These are phyloP conservation scores for Epichloe gansuensis DNA, from an alignment of 2,329 filamentous ascomycete species.

Conservation along the genomic window DNA sequence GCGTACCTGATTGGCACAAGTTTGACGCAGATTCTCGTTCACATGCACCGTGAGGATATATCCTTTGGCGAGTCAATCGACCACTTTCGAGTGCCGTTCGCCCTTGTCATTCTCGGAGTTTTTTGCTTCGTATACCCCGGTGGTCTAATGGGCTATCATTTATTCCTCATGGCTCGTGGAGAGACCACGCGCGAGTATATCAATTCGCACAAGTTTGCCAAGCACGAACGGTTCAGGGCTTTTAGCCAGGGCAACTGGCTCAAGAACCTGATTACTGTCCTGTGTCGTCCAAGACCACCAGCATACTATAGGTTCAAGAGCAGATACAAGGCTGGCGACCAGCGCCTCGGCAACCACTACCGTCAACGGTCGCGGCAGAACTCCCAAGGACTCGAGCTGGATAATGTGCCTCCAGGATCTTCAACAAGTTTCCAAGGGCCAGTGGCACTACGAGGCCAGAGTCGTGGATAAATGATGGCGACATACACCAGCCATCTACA, in stretches of 20 bases:
- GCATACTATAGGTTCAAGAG: constrained; percentile 84
- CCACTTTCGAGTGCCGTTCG: constrained; percentile 69
- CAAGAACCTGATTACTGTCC: constrained; percentile 70
- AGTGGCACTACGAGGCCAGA: constrained; percentile 29
- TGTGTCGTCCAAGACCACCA: constrained; percentile 73
- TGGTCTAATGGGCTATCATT: constrained; percentile 74
- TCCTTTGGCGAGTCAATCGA: constrained; percentile 58
- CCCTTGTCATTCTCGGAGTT: constrained; percentile 74
- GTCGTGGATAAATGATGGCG: constrained; percentile 6
- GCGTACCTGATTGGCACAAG: constrained; percentile 66
- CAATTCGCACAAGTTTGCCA: constrained; percentile 89
- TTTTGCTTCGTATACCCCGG: constrained; percentile 68
- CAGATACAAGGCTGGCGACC: constrained; percentile 66
- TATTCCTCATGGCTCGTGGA: constrained; percentile 80
- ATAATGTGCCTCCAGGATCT: constrained; percentile 38
- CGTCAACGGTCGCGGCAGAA: constrained; percentile 31
- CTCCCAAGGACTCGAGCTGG: constrained; percentile 59
- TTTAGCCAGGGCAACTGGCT: constrained; percentile 68
- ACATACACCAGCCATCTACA: not conserved
- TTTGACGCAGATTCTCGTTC: constrained; percentile 69
- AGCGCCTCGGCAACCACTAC: constrained; percentile 54
- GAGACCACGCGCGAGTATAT: constrained; percentile 96
- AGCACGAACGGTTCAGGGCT: constrained; percentile 80
- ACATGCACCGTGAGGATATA: constrained; percentile 49
- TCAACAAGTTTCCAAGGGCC: constrained; percentile 43